Base-by-base conservation (phyloP, 352 stramenopile genomes). In the Saprolegnia diclina region DNA sequence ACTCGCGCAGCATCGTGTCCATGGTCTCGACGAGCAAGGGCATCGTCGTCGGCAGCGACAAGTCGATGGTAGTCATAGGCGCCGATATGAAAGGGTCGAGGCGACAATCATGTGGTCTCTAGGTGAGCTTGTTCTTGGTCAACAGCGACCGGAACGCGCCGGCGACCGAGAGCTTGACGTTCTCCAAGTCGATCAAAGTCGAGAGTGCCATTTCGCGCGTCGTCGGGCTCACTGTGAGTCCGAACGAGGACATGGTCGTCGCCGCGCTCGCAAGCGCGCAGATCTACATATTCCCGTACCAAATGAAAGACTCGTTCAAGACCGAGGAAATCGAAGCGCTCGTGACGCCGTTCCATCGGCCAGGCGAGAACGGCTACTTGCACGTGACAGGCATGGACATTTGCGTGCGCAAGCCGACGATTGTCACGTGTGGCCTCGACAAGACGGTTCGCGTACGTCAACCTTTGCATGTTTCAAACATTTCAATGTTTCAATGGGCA, bases 311-410 rank as follows among this genome's bases (percentile, higher is more conserved):
- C 22, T 69, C 63, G n/a, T 61, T 72, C 59, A 81, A 79, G 64
- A 84, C 67, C 44, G 82, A 89, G 52, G 83, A 93, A 62, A 81
- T 91, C 35, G 83, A 91, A 65, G 83, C 79, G 40, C 75, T 93
- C 53, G 71, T 91, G 18, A 79, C 80, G 40, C 74, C 79, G 55
- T 93, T 93, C 73, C 85, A 93, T 65, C 79, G 85, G 9, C 81
- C 82, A 4, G 85, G 82, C 40, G 82, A 90, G 29, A 56, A 73
- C 29, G 83, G 80, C 0, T 73, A 81, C 19, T 63, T 84, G 62
- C 81, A 89, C 64, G 76, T 92, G 42, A 92, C 84, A 24, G 84
- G 92, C 44, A 90, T 98, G 82, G 93, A 98, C 72, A 85, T 97
- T 7, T 97, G 90, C 70, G 79, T 96, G 19, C 83, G 92, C 35